These are phyloP conservation scores for Calocybe gangraenosa DNA, from an alignment of 768 basidiomycete species.

Conservation along the genomic window DNA sequence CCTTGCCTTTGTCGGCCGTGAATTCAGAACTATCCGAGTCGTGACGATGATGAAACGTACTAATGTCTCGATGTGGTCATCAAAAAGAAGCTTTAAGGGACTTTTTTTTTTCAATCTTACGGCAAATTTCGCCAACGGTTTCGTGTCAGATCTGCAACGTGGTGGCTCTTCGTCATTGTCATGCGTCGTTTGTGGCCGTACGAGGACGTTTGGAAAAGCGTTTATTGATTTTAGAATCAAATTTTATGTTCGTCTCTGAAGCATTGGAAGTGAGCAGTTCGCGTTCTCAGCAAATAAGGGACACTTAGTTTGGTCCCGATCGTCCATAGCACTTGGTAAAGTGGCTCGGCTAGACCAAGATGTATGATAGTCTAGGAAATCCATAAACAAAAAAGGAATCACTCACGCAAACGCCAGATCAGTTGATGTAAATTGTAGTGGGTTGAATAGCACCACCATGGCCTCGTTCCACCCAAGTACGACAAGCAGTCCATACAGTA, in stretches of 20 bases:
- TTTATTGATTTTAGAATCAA: no score
- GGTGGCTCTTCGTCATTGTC: no score
- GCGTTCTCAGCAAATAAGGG: not conserved
- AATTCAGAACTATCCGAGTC: no score
- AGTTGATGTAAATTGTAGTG: constrained; percentile 82
- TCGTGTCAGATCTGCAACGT: no score
- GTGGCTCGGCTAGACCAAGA: constrained; percentile 71
- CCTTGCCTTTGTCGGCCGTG: no score
- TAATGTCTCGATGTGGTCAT: no score
- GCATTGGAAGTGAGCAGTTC: constrained; percentile 26
- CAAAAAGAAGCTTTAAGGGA: no score
- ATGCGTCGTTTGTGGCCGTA: no score
- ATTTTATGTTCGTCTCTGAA: constrained; percentile 61
- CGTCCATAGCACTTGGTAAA: constrained; percentile 62
- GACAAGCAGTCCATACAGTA: constrained; percentile 93
- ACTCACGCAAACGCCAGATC: constrained; percentile 70
- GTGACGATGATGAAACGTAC: no score
- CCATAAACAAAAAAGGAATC: not conserved
- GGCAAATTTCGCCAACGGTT: no score
- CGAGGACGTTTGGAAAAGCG: no score
- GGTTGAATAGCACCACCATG: constrained; percentile 93
- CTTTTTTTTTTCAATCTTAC: no score
- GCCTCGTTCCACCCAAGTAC: constrained; percentile 98
- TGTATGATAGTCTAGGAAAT: constrained; percentile 61
- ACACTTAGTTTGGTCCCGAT: constrained; percentile 60